Evolutionary conservation across 345 rosid genomes (phyloP).

Genomic region (Erodium maritimum): DNA sequence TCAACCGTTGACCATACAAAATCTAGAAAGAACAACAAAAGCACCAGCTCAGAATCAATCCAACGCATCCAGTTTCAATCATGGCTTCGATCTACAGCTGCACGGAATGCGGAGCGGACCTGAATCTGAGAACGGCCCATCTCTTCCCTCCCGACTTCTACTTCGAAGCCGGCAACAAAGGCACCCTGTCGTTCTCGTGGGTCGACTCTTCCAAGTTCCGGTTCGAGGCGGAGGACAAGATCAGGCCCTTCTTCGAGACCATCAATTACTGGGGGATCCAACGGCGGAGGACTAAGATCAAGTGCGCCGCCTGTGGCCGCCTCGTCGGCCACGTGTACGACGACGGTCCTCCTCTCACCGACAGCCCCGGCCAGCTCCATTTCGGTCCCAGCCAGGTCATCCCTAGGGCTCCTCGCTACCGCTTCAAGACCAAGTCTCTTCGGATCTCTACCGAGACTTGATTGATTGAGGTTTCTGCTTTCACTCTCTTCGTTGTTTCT

Average conservation of each 20-base stretch:
- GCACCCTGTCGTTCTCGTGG: conserved; percentile 56
- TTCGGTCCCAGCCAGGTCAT: conserved; percentile 81
- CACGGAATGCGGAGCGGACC: conserved; percentile 60
- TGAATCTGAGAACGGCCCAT: conserved; percentile 41
- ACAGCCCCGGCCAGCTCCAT: conserved; percentile 54
- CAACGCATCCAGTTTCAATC: neutral
- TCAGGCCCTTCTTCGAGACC: conserved; percentile 77
- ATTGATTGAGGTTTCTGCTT: conserved; percentile 3
- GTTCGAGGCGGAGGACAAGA: conserved; percentile 72
- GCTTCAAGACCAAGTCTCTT: conserved; percentile 66
- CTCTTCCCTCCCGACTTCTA: conserved; percentile 64
- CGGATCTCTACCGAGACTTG: conserved; percentile 45
- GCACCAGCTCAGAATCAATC: too few relatives aligned
- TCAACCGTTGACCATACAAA: too few relatives aligned
- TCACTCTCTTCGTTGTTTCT: neutral
- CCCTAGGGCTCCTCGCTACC: conserved; percentile 64
- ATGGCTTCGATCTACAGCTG: conserved; percentile 64
- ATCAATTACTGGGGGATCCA: conserved; percentile 81
- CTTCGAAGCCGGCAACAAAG: conserved; percentile 93
- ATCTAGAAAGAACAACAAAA: too few relatives aligned
- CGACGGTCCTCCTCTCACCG: conserved; percentile 68
- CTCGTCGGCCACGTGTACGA: conserved; percentile 64
- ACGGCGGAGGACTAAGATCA: conserved; percentile 58
- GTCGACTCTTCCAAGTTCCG: conserved; percentile 58
- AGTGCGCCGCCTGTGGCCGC: conserved; percentile 46